Percentiles rank a stretch among this genome's conserved stretches.
phyloP scores from a whole-genome alignment of 257 asterid genomes.

The Solanum sitiens region DNA sequence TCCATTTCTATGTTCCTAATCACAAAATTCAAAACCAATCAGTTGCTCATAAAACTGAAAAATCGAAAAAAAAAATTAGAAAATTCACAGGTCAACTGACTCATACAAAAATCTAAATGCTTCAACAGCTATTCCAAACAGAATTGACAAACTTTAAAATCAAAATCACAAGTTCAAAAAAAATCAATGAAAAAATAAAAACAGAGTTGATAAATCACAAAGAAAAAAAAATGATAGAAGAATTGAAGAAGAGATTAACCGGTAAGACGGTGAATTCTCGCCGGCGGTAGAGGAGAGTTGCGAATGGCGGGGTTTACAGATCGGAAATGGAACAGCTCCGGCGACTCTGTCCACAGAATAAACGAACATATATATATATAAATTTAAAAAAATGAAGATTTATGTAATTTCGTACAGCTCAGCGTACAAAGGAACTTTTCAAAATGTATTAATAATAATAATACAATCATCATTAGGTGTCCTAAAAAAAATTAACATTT shows the following conservation, averaged over 20 bases:
- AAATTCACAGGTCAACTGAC: background rate
- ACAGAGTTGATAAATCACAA: background rate
- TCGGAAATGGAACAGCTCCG: background rate
- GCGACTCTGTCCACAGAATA: background rate
- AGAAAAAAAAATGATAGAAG: background rate
- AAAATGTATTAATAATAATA: background rate
- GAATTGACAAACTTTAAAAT: background rate
- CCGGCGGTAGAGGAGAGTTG: background rate
- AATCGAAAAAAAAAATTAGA: background rate
- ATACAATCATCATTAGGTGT: background rate
- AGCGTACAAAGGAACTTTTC: background rate
- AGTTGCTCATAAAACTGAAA: background rate
- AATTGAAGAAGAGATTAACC: background rate
- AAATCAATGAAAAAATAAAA: background rate
- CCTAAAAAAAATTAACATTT: background rate
- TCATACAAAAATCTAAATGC: background rate
- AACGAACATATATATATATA: background rate
- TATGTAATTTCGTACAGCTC: background rate
- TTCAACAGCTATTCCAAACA: background rate
- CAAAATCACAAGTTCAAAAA: background rate
- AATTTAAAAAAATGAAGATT: background rate
- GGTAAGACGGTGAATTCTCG: background rate
- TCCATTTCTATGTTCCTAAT: constrained; percentile 41
- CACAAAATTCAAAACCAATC: background rate
- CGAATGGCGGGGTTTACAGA: background rate